phyloP scores from a whole-genome alignment of 768 basidiomycete genomes.

The Erythrobasidium yunnanense region DNA sequence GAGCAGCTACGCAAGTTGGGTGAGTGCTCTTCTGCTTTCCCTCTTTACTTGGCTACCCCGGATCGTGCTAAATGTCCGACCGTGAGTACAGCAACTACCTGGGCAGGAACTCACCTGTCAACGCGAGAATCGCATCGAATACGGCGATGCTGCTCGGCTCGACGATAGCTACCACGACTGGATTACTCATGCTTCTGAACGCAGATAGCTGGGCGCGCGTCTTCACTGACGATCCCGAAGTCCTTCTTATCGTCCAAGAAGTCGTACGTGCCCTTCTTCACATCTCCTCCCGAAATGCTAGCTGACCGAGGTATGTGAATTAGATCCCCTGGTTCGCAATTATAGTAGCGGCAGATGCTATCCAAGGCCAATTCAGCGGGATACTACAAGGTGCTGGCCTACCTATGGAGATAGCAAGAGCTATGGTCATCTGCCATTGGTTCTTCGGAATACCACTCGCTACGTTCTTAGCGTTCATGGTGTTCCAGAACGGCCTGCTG shows the following conservation, averaged over 20 bases:
- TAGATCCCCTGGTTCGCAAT: background rate
- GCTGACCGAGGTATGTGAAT: background rate
- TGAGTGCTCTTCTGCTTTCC: background rate
- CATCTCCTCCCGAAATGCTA: background rate
- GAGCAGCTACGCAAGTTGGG: conserved; percentile 21
- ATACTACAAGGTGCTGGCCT: conserved; percentile 15
- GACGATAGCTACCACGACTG: background rate
- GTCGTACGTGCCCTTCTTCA: background rate
- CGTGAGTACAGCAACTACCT: conserved; percentile 14
- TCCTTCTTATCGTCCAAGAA: background rate
- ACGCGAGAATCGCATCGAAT: conserved; percentile 4
- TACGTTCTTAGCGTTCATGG: background rate
- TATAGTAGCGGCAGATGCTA: background rate
- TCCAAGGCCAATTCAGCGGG: background rate
- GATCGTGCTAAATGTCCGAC: too few species aligned
- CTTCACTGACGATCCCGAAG: conserved; percentile 11
- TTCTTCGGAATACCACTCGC: background rate
- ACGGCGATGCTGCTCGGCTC: background rate
- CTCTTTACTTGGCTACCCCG: too few species aligned
- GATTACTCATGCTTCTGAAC: background rate
- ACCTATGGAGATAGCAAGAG: conserved; percentile 6
- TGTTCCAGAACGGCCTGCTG: background rate
- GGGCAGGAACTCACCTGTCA: background rate
- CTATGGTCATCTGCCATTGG: conserved; percentile 9
- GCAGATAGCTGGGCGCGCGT: background rate